Base-by-base conservation (phyloP, 495 filamentous ascomycete genomes). In the Aspergillus haitiensis region DNA sequence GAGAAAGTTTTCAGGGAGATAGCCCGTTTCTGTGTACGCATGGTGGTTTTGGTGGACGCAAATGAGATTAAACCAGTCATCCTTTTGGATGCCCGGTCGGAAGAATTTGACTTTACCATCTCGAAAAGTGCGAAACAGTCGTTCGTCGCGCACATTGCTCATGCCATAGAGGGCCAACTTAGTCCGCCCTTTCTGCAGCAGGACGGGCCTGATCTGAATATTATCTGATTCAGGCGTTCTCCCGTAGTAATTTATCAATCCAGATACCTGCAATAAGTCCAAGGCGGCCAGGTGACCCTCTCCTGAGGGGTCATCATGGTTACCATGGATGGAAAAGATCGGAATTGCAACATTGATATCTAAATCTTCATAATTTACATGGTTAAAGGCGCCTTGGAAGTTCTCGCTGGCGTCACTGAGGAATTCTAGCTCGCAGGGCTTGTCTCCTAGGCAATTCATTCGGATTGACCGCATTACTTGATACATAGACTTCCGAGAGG, bases 301-400 rank as follows among this genome's bases (percentile, higher is more conserved):
- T 7, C 95, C 94, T 45, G 91, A 91, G 1, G 94, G 94, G 72
- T 99, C 94, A 67, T 99, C 94, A 75, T 99, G 94, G 69, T 99
- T 99, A 33, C 94, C 94, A 67, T 99, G 94, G 51, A 99, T 99
- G 2, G 92, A 96, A 69, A 99, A 99, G 36, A 99, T 91, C 0
- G 94, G 94, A 47, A 97, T 97, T 11, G 92, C 92, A 60, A 99
- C 86, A 64, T 99, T 99, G 67, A 99, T 97, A 69, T 99, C 92
- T 21, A 92, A 84, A 65, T 99, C 94, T 68, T 97, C 90, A 67
- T 98, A 99, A 72, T 99, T 99, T 68, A 96, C 93, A 72, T 96
- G 88, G 44, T 90, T 87, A 67, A 95, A 92, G 0, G 90, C 86
- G 0, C 85, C 85, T 64, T 89, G 86, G 68, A 98, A 97, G 57